Percentiles rank a stretch among this genome's conserved stretches.
These are phyloP conservation scores for Curvularia hawaiiensis DNA, from an alignment of 2,329 filamentous ascomycete species.

Conservation along the genomic window DNA sequence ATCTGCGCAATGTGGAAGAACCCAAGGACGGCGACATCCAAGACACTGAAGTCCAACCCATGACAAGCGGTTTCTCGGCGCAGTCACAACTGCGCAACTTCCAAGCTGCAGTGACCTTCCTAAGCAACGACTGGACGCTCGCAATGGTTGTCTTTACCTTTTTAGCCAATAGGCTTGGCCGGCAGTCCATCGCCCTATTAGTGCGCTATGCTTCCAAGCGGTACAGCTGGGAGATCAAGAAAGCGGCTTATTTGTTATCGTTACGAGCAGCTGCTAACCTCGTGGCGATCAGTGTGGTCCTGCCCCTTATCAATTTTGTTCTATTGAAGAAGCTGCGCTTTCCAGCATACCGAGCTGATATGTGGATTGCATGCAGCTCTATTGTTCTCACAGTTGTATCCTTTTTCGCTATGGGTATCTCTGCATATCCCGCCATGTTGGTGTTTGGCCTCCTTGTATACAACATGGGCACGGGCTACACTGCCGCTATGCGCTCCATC, in stretches of 20 bases:
- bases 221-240: constrained; percentile 55
- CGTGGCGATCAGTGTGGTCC: constrained; percentile 52
- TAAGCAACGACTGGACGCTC: constrained; percentile 49
- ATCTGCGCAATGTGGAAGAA: constrained; percentile 41
- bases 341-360: constrained; percentile 50
- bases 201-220: constrained; percentile 60
- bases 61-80: constrained; percentile 26
- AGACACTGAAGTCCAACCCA: constrained; percentile 25
- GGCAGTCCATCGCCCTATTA: constrained; percentile 54
- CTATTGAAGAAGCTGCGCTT: constrained; percentile 45
- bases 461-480: constrained; percentile 56
- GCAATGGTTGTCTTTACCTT: constrained; percentile 52
- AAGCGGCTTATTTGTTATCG: constrained; percentile 49
- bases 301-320: constrained; percentile 51
- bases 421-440: constrained; percentile 50
- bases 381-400: constrained; percentile 52
- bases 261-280: constrained; percentile 56
- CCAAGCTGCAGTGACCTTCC: constrained; percentile 46
- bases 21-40: constrained; percentile 23
- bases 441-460: constrained; percentile 54
- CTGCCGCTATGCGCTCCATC: constrained; percentile 53
- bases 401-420: constrained; percentile 54
- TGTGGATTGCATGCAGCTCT: constrained; percentile 53
- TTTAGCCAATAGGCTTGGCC: constrained; percentile 55
- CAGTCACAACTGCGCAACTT: constrained; percentile 44